Base-by-base conservation (phyloP, 2,329 filamentous ascomycete genomes). In the Pseudohalonectria lignicola region DNA sequence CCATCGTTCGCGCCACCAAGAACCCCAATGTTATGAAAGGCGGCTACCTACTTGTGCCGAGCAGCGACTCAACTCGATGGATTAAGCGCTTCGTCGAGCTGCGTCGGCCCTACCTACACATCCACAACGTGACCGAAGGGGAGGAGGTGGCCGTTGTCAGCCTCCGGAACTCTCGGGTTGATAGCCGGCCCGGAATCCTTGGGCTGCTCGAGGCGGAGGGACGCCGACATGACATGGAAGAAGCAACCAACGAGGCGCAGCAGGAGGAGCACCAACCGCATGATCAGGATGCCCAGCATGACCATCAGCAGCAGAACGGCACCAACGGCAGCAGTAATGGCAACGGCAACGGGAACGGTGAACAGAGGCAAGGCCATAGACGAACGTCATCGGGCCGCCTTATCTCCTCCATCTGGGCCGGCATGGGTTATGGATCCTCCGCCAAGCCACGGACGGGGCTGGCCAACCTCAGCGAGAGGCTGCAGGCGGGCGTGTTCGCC, bases 81-180 rank as follows among this genome's bases (percentile, higher is more conserved):
- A 74, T 92, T 20, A 86, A 88, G 49, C 80, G 90, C 31, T 96
- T 94, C 53, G 86, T 95, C 36, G 92, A 98, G 61, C 73, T 98
- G 20, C 77, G 92, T 23, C 74, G 83, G 37, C 92, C 92, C 0
- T 98, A 96, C 55, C 69, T 98, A 38, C 87, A 96, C 57, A 76
- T 98, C 26, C 86, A 96, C 61, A 83, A 77, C 18, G 79, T 82
- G 1, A 77, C 80, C 0, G 84, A 93, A 30, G 88, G 90, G 15
- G 92, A 96, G 49, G 90, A 95, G 59, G 73, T 95, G 33, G 86
- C 82, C 39, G 80, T 92, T 9, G 85, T 96, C 49, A 93, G 90
- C 53, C 68, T 98, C 39, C 77, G 82, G 26, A 93, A 94, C 52
- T 83, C 86, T 7, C 75, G 88, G n/a, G 80, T 98, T 10, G 92